phyloP scores from a whole-genome alignment of 352 stramenopile species.

The Phytophthora citrophthora region DNA sequence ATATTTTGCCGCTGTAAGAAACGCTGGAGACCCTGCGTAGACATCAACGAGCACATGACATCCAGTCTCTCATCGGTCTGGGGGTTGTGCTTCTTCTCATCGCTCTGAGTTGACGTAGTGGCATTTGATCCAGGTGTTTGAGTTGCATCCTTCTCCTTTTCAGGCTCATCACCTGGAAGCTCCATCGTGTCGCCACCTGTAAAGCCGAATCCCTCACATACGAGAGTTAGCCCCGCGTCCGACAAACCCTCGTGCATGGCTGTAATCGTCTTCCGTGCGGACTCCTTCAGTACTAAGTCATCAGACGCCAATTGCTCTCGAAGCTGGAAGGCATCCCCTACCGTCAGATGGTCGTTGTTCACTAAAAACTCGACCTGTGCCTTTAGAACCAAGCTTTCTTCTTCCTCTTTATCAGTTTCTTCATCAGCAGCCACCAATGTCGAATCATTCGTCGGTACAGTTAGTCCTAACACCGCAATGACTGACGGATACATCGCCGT shows the following conservation, averaged over 20 bases:
- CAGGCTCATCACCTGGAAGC: conserved; percentile 4
- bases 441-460: background rate
- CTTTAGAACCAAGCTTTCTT: conserved; percentile 57
- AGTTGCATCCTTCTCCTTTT: conserved; percentile 15
- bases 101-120: background rate
- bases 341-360: conserved; percentile 63
- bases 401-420: conserved; percentile 17
- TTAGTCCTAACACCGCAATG: conserved; percentile 11
- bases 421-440: background rate
- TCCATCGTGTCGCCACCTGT: conserved; percentile 29
- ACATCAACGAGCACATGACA: conserved; percentile 84
- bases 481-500: conserved; percentile 38
- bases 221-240: conserved; percentile 32
- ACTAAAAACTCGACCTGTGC: conserved; percentile 83
- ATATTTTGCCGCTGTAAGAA: conserved; percentile 73
- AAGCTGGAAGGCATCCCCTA: conserved; percentile 76
- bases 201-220: conserved; percentile 41
- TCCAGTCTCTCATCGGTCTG: conserved; percentile 61
- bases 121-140: background rate
- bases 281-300: conserved; percentile 49
- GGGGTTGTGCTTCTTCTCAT: conserved; percentile 13
- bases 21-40: conserved; percentile 68
- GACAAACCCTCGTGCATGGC: conserved; percentile 64
- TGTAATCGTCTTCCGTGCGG: conserved; percentile 65
- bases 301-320: conserved; percentile 64